Evolutionary conservation across 176 grass and related monocot genomes (phyloP), one percentile per base, ranked within the genome.

Genomic region (Saccharum spontaneum): DNA sequence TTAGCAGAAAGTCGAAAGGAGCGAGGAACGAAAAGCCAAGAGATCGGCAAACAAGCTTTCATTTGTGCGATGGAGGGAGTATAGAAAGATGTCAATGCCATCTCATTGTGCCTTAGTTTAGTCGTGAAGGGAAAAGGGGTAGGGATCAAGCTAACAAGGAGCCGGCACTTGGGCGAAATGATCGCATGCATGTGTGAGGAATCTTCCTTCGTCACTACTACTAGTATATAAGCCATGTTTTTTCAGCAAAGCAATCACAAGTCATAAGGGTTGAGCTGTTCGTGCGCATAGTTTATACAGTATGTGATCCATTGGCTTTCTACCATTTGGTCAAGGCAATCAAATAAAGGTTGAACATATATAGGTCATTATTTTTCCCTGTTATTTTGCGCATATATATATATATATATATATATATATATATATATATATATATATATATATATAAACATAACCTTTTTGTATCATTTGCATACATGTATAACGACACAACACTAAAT

Each of bases 121-220:
- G 44, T 55, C 40, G 44, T 50, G 71, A 20, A 30, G 73, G 40
- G 39, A 74, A 30, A 71, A 49, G 4, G 69, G 79, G 38, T 10
- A 24, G 57, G 87, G 68, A 87, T 86, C 80, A 80, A 69, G 57
- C 62, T 16, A 23, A 6, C 71, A 44, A 75, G 45, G 44, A 60
- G 60, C 78, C 60, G 78, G 61, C 72, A 78, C 82, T 82, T 73
- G 78, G 80, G 54, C 78, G 68, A 83, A 78, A 92, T 86, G 76
- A 87, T 92, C 70, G 75, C 84, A 8, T 76, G 84, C 90, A 92
- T 92, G 84, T 92, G 90, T 87, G 84, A 87, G 81, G 87, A 92
- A 92, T 92, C 90, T 89, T 89, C 87, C 79, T 48, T 33, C 84
- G 67, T 79, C 84, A 48, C 41, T 69, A 49, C 68, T 73, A 67